Evolutionary conservation across 2,329 filamentous ascomycete genomes (phyloP), one percentile per base, ranked within the genome.

Genomic region (Fusarium chlamydosporum): DNA sequence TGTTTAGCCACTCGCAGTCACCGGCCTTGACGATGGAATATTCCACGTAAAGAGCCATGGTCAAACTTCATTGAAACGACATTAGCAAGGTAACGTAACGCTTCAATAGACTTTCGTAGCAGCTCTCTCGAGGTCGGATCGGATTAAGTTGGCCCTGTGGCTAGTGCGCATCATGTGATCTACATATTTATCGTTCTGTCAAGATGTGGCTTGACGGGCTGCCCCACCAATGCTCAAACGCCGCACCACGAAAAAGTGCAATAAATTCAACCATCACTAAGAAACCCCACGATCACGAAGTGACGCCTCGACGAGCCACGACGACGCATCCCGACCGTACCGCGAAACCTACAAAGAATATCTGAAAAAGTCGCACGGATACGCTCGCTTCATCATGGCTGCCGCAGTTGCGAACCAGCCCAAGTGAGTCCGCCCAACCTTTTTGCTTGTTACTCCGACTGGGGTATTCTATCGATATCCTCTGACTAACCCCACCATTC

Each of bases 171-270:
- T 68, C 77, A 79, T 76, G 77, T 78, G 77, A 76, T 41, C 43
- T 47, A 8, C n/a, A 12, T 16, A 7, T n/a, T 9, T 10, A 40
- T 65, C 31, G 65, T 59, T 56, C 58, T 18, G 15, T 26, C 54
- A 56, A 65, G 63, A 54, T 66, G 77, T 78, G 77, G 75, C 76
- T 75, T 61, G 60, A 53, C 55, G 16, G 34, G 23, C n/a, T 59
- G 72, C 76, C 78, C 79, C 78, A 79, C 79, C 74, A 70, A 53
- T 68, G 73, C 31, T 72, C 74, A 70, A 66, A 61, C 74, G 73
- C 74, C 79, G 75, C 79, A 77, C 76, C 76, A 80, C 78, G 77
- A 81, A 81, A 80, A 80, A 76, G 76, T 75, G 73, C 47, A 76
- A 72, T 74, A 80, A 81, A 79, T 79, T 80, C 77, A 73, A 69